Evolutionary conservation across 1,139 yeast species (phyloP).

Genomic region (Yamadazyma buinensis): DNA sequence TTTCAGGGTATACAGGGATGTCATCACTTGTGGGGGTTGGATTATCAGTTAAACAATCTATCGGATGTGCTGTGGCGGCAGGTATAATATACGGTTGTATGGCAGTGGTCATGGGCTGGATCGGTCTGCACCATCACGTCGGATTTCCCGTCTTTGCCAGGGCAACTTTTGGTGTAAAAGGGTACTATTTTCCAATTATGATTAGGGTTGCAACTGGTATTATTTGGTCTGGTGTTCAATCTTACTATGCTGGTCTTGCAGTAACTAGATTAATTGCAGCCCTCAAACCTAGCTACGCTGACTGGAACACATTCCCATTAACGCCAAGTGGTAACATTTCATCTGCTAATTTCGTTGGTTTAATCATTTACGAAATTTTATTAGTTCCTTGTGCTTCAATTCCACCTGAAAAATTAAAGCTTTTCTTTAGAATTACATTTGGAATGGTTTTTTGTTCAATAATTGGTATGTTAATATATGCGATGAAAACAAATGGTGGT

Average conservation of each 20-base stretch:
- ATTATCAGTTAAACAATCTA: conserved; percentile 8
- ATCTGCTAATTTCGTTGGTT: conserved; percentile 20
- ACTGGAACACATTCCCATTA: conserved; percentile 15
- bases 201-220: conserved; percentile 4
- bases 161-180: conserved; percentile 12
- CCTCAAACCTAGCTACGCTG: conserved; percentile 7
- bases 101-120: conserved; percentile 15
- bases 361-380: conserved; percentile 16
- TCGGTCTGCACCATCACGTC: conserved; percentile 16
- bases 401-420: conserved; percentile 17
- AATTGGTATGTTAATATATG: conserved; percentile 18
- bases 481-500: conserved; percentile 18
- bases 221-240: conserved; percentile 15
- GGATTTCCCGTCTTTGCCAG: conserved; percentile 17
- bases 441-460: conserved; percentile 14
- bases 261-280: conserved; percentile 7
- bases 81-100: conserved; percentile 14
- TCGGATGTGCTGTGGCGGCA: conserved; percentile 15
- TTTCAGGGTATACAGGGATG: conserved; percentile 9
- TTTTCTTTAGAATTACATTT: conserved; percentile 13
- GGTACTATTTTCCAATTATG: conserved; percentile 13
- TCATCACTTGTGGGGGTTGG: conserved; percentile 9
- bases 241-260: conserved; percentile 19
- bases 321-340: conserved; percentile 15
- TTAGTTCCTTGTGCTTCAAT: conserved; percentile 14